Conservation (phyloP, 495 filamentous ascomycete genomes). For the Xylaria cubensis region DNA sequence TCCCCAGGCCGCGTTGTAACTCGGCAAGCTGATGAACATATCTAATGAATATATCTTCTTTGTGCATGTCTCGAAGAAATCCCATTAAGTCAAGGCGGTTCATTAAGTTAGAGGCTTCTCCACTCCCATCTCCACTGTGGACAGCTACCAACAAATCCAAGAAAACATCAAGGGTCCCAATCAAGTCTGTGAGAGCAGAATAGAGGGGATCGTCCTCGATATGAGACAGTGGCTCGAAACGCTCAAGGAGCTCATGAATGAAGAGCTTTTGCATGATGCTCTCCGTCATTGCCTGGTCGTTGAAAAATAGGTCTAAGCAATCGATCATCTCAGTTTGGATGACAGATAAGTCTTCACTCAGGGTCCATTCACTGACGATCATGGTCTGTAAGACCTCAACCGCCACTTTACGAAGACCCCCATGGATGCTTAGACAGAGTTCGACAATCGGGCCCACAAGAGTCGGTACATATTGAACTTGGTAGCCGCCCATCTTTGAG, state of each 20-base stretch:
- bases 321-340: constrained; percentile 98
- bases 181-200: constrained; percentile 75
- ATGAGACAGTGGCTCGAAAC: constrained; percentile 75
- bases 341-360: constrained; percentile 88
- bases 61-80: constrained; percentile 95
- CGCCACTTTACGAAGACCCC: constrained; percentile 85
- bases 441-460: constrained; percentile 92
- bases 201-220: constrained; percentile 76
- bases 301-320: constrained; percentile 90
- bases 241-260: constrained; percentile 79
- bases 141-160: constrained; percentile 93
- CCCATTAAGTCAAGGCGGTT: constrained; percentile 94
- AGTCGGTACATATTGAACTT: constrained; percentile 96
- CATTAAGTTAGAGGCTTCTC: constrained; percentile 76
- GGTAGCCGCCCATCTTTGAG: constrained; percentile 89
- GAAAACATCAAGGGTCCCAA: constrained; percentile 86
- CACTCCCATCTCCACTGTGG: constrained; percentile 74
- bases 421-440: constrained; percentile 93
- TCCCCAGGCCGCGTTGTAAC: constrained; percentile 74
- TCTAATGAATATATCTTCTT: constrained; percentile 94
- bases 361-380: constrained; percentile 98
- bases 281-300: constrained; percentile 84
- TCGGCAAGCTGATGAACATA: constrained; percentile 94
- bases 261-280: constrained; percentile 92
- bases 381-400: constrained; percentile 94